These are phyloP conservation scores for Chlamydomonas reinhardtii DNA, from an alignment of 163 green algal genomes.

Conservation along the genomic window DNA sequence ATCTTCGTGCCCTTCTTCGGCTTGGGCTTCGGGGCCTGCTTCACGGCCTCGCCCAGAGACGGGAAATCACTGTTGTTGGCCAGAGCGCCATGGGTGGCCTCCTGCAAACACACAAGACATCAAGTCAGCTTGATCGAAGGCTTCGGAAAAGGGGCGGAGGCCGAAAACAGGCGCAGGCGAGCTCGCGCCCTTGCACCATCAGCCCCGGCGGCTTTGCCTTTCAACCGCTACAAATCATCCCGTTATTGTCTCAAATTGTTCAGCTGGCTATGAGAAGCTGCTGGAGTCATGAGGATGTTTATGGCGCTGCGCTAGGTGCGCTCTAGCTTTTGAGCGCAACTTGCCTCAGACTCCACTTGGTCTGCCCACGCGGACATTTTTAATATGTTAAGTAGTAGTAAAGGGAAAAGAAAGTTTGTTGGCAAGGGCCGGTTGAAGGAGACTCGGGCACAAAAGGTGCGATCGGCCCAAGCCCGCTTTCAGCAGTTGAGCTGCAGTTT, in stretches of 20 bases:
- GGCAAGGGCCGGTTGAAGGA: no score
- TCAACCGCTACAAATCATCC: no score
- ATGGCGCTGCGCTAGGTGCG: no score
- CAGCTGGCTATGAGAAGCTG: background rate
- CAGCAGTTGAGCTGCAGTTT: no score
- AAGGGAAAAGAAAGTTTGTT: no score
- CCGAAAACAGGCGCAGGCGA: no score
- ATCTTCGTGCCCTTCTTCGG: conserved; percentile 65
- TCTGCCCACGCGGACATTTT: conserved; percentile 59
- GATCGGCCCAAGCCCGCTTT: no score
- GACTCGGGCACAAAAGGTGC: no score
- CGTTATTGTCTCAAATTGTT: no score
- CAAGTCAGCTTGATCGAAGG: background rate
- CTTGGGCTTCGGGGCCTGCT: conserved; percentile 27
- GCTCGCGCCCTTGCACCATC: no score
- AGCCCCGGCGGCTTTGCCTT: no score
- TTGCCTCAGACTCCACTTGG: conserved; percentile 62
- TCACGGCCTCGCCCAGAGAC: conserved; percentile 50
- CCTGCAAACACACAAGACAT: background rate
- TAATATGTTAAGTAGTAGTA: background rate
- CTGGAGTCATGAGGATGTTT: background rate
- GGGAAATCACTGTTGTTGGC: conserved; percentile 61
- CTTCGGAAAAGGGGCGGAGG: background rate
- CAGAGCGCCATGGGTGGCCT: conserved; percentile 37
- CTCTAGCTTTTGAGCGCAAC: no score